These are phyloP conservation scores for Gnaphalium uliginosum DNA, from an alignment of 129 eudicot genomes.

Conservation along the genomic window DNA sequence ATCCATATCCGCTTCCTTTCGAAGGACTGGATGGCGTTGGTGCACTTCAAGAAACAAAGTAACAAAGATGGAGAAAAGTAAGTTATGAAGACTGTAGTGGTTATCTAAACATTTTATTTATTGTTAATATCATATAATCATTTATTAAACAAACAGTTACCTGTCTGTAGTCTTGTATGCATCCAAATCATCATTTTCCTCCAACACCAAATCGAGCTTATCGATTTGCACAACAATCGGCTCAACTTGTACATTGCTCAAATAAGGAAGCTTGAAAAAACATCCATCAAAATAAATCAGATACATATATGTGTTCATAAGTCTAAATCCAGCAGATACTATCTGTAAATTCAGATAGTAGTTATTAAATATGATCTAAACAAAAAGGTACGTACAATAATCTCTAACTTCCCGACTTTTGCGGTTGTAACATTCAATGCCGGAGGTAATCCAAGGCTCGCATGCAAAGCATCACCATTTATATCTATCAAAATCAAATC, in stretches of 20 bases:
- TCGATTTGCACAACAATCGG: slow-evolving; percentile 96
- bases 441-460: slow-evolving; percentile 92
- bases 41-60: slow-evolving; percentile 44
- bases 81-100: slow-evolving; percentile 14
- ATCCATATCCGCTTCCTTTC: slow-evolving; percentile 85
- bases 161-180: slow-evolving; percentile 61
- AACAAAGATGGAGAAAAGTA: slow-evolving; percentile 20
- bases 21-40: slow-evolving; percentile 58
- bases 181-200: slow-evolving; percentile 81
- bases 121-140: not conserved
- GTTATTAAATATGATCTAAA: not conserved
- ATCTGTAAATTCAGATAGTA: not conserved
- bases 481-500: slow-evolving; percentile 58
- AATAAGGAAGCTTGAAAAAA: slow-evolving; percentile 75
- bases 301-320: slow-evolving; percentile 17
- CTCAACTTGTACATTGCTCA: slow-evolving; percentile 89
- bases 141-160: slow-evolving; percentile 34
- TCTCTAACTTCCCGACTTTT: slow-evolving; percentile 85
- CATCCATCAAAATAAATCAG: slow-evolving; percentile 25
- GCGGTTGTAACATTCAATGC: slow-evolving; percentile 92
- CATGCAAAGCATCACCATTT: slow-evolving; percentile 90
- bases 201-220: slow-evolving; percentile 89
- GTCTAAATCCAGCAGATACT: slow-evolving; percentile 13
- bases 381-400: slow-evolving; percentile 49
- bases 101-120: slow-evolving; percentile 1